Evolutionary conservation across 768 basidiomycete species (phyloP).

Genomic region (Russula virescens): DNA sequence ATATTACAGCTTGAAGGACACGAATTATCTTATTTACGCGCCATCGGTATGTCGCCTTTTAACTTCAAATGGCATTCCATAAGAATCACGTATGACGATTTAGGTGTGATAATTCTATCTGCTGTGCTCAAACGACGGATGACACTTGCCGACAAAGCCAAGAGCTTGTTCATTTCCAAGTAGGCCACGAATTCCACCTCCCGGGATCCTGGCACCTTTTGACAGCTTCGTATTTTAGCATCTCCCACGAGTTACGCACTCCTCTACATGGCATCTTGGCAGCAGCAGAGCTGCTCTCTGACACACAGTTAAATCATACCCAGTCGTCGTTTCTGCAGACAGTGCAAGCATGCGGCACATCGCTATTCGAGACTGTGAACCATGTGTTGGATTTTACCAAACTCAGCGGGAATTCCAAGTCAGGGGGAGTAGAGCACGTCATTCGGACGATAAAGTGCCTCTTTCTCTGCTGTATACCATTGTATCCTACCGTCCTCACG

Average conservation of each 20-base stretch:
- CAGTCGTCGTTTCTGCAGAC: slow-evolving; percentile 88
- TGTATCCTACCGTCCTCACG: background rate
- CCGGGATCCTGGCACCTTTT: background rate
- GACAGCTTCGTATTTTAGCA: slow-evolving; percentile 41
- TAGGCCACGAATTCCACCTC: slow-evolving; percentile 31
- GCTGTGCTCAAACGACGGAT: slow-evolving; percentile 89
- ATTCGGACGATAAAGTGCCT: slow-evolving; percentile 61
- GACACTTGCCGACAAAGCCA: slow-evolving; percentile 93
- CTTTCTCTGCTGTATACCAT: background rate
- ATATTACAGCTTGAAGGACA: slow-evolving; percentile 71
- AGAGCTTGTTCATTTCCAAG: slow-evolving; percentile 91
- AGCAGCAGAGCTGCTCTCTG: slow-evolving; percentile 84
- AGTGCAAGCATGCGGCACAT: slow-evolving; percentile 92
- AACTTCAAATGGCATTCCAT: background rate
- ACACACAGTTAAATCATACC: slow-evolving; percentile 73
- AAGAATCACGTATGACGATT: background rate
- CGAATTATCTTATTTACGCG: slow-evolving; percentile 85
- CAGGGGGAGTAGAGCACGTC: slow-evolving; percentile 70
- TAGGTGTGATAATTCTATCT: slow-evolving; percentile 86
- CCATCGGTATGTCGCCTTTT: slow-evolving; percentile 53
- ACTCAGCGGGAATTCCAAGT: slow-evolving; percentile 77
- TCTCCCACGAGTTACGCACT: slow-evolving; percentile 87
- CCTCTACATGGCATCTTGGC: slow-evolving; percentile 94
- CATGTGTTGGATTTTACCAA: slow-evolving; percentile 97
- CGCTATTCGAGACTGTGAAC: slow-evolving; percentile 92